phyloP scores from a whole-genome alignment of 768 basidiomycete genomes.

The Leccinum barrowsii region DNA sequence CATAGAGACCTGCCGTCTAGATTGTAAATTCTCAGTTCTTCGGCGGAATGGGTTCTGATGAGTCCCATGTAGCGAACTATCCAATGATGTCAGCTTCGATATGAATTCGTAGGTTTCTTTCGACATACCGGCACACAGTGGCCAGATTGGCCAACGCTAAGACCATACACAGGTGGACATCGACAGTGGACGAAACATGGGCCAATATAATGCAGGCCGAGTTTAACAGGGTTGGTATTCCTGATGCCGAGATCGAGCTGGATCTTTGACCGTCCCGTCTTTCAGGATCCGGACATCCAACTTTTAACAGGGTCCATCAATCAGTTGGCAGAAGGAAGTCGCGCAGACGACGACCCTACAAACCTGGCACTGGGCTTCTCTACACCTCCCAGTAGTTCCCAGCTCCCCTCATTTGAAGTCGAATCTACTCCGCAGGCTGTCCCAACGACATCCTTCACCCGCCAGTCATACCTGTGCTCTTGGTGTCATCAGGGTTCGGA shows the following conservation, averaged over 20 bases:
- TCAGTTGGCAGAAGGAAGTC: neutral
- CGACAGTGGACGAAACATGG: neutral
- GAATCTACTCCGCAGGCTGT: neutral
- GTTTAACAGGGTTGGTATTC: neutral
- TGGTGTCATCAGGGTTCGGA: conserved; percentile 8
- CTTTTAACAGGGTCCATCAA: neutral
- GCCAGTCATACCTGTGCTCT: conserved; percentile 6
- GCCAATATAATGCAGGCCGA: neutral
- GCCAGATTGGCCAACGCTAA: neutral
- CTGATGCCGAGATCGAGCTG: neutral
- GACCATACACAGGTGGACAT: conserved; percentile 1
- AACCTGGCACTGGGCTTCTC: neutral
- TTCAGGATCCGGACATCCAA: neutral
- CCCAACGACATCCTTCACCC: neutral
- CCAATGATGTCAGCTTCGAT: neutral
- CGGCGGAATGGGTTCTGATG: neutral
- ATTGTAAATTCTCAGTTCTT: neutral
- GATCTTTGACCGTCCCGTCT: neutral
- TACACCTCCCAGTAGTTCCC: neutral
- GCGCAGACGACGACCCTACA: neutral
- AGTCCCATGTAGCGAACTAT: neutral
- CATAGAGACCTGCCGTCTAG: fast-evolving
- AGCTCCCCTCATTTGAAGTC: neutral
- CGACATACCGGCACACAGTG: neutral
- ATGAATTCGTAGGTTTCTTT: conserved; percentile 2